Conservation (phyloP, 805 yeast genomes). For the Metschnikowia koreensis region DNA sequence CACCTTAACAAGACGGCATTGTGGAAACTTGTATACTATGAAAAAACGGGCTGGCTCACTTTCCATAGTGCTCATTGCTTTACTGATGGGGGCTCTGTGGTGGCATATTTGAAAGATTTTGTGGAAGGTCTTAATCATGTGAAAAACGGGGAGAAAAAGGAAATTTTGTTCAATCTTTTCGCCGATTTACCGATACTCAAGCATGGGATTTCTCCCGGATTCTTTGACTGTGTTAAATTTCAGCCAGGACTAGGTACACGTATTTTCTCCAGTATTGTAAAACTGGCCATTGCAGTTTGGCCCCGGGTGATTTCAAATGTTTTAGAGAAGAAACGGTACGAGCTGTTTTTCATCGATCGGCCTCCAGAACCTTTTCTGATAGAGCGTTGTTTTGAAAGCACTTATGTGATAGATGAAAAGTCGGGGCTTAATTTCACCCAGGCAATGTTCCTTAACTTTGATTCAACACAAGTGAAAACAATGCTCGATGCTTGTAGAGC, state of each 20-base stretch:
- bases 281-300: background rate
- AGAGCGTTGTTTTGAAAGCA: conserved; percentile 7
- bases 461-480: background rate
- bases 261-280: background rate
- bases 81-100: conserved; percentile 10
- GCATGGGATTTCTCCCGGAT: conserved; percentile 4
- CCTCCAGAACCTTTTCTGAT: background rate
- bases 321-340: conserved; percentile 3
- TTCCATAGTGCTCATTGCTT: conserved; percentile 5
- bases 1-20: conserved; percentile 1
- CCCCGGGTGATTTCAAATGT: background rate
- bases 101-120: conserved; percentile 9
- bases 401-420: background rate
- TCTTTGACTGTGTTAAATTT: background rate
- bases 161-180: conserved; percentile 1
- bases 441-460: background rate
- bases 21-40: conserved; percentile 5
- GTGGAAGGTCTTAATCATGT: conserved; percentile 5
- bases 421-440: conserved; percentile 3
- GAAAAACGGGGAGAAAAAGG: background rate
- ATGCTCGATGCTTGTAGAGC: conserved; percentile 3
- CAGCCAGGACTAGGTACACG: background rate
- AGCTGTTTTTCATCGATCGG: conserved; percentile 3
- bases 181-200: conserved; percentile 5
- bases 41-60: conserved; percentile 7